Base-by-base conservation (phyloP, 345 rosid genomes). In the Brassica napus region DNA sequence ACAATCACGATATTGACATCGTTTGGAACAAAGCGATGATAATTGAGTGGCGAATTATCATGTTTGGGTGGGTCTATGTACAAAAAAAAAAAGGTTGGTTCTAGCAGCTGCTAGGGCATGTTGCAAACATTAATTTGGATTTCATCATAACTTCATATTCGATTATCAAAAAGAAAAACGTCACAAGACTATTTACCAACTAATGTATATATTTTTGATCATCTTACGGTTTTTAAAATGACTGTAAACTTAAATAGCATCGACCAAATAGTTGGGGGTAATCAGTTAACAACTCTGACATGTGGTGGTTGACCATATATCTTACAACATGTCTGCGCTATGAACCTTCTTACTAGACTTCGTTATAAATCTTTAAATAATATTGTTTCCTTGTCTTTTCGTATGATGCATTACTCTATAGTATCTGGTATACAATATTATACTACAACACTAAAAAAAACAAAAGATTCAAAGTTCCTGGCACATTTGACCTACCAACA, bases 401-500 rank as follows among this genome's bases (percentile, higher is more conserved):
- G 3, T 44, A 58, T 68, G 30, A 21, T 68, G 3, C n/a, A 68
- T 26, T 39, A 58, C 14, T 59, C 0, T 60, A 60, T 21, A 68
- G 32, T 32, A 63, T 60, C 55, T 61, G 32, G 14, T 31, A 11
- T 9, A n/a, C 8, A 23, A 18, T 58, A 58, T 37, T 3, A 28
- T 1, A 18, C 21, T 4, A 58, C 59, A 10, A 58, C 67, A 8
- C 15, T 54, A 12, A 77, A 3, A 55, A 35, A 35, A 49, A 69
- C 24, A 30, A n/a, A 8, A 30, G 16, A 71, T 71, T 67, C 42
- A 42, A 78, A 55, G 72, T 65, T 8, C 77, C 72, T 57, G 55
- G 63, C 78, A 79, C 24, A 79, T 79, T 73, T 73, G 82, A 79
- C 82, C 47, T 59, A 59, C 32, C 32, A 73, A 6, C 18, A 2